Conservation (phyloP, 306 rosid species). For the Acacia melanoxylon region DNA sequence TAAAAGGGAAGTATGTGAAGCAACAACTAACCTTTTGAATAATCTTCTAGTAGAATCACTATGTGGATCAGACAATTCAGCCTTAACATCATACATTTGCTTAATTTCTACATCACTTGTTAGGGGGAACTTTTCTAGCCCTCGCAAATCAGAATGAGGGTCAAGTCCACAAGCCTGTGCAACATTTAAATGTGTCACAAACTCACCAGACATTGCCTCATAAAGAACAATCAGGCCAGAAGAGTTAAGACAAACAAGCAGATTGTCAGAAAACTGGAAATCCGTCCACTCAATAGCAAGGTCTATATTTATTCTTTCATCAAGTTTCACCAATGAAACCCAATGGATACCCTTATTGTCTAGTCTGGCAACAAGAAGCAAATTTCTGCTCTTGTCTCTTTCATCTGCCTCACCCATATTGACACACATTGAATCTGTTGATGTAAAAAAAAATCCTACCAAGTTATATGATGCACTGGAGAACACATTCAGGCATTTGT, state of each 20-base stretch:
- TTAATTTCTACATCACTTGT: constrained; percentile 32
- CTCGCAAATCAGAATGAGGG: constrained; percentile 42
- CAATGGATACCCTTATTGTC: constrained; percentile 66
- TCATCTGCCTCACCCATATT: constrained; percentile 46
- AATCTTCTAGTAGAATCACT: constrained; percentile 43
- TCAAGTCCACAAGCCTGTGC: constrained; percentile 51
- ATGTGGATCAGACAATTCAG: constrained; percentile 34
- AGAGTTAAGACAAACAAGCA: constrained; percentile 77
- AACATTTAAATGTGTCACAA: constrained; percentile 66
- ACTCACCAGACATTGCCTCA: constrained; percentile 70
- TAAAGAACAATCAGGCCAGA: constrained; percentile 69
- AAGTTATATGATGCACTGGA: constrained; percentile 70
- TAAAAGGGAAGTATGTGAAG: constrained; percentile 68
- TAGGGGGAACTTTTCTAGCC: constrained; percentile 31
- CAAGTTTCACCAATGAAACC: constrained; percentile 75
- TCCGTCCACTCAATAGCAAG: constrained; percentile 64
- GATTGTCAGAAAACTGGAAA: constrained; percentile 74
- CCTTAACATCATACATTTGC: constrained; percentile 40
- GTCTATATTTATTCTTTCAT: constrained; percentile 50
- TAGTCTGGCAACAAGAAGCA: constrained; percentile 74
- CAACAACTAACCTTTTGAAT: constrained; percentile 76
- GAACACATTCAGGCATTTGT: constrained; percentile 71
- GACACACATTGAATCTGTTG: constrained; percentile 37
- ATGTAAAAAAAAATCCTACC: constrained; percentile 66
- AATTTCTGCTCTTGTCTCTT: constrained; percentile 39